Conservation (phyloP, 768 basidiomycete species). For the Sistotremastrum niveocremeum region DNA sequence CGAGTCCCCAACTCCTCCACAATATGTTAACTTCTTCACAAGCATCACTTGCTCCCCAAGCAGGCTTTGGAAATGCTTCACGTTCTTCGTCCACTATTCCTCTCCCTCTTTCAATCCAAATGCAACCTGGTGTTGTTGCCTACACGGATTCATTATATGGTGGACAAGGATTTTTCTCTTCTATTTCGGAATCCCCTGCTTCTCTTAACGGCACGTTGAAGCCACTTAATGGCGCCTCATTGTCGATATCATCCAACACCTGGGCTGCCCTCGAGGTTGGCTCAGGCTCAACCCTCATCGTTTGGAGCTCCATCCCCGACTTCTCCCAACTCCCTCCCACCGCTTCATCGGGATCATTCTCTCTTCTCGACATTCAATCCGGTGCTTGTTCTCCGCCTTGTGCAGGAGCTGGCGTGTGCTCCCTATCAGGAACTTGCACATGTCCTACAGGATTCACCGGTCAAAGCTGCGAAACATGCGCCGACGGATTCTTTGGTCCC, state of each 20-base stretch:
- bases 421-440: slow-evolving; percentile 51
- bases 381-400: slow-evolving; percentile 65
- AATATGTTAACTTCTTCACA: slow-evolving; percentile 51
- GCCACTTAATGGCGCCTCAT: slow-evolving; percentile 39
- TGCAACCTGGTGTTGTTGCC: slow-evolving; percentile 54
- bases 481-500: slow-evolving; percentile 61
- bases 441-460: slow-evolving; percentile 70
- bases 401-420: slow-evolving; percentile 59
- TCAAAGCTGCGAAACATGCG: slow-evolving; percentile 66
- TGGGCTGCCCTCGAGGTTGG: slow-evolving; percentile 52
- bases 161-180: slow-evolving; percentile 46
- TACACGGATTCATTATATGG: slow-evolving; percentile 52
- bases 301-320: slow-evolving; percentile 76
- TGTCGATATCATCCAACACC: slow-evolving; percentile 54
- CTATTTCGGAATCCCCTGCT: slow-evolving; percentile 37
- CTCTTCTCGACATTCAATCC: slow-evolving; percentile 60
- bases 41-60: slow-evolving; percentile 39
- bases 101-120: slow-evolving; percentile 53
- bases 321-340: slow-evolving; percentile 48
- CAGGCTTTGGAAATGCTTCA: slow-evolving; percentile 43
- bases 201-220: slow-evolving; percentile 30
- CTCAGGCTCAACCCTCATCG: slow-evolving; percentile 39
- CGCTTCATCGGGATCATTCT: slow-evolving; percentile 28
- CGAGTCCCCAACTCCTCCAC: slow-evolving; percentile 61
- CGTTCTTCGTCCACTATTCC: slow-evolving; percentile 33